Conservation (phyloP, 2,329 filamentous ascomycete species). For the Cercospora brassicicola region DNA sequence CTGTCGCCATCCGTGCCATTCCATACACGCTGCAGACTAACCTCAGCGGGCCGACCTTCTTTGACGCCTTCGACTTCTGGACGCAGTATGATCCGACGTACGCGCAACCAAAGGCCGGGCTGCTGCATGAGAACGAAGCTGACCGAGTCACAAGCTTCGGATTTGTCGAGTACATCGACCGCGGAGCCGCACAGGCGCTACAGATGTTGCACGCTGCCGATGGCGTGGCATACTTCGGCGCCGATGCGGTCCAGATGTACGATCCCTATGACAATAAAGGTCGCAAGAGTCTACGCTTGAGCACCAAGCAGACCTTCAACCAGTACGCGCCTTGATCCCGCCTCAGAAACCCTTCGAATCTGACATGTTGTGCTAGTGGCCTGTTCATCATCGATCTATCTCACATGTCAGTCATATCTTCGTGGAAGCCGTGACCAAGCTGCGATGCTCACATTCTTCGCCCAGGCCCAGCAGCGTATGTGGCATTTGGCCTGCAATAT, state of each 20-base stretch:
- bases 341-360: not conserved
- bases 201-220: slow-evolving; percentile 26
- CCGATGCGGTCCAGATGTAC: slow-evolving; percentile 30
- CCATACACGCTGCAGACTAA: slow-evolving; percentile 22
- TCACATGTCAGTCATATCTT: slow-evolving; percentile 57
- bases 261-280: slow-evolving; percentile 49
- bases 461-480: slow-evolving; percentile 45
- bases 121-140: not conserved
- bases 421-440: not conserved
- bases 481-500: slow-evolving; percentile 69
- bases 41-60: slow-evolving; percentile 33
- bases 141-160: slow-evolving; percentile 22
- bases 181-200: slow-evolving; percentile 37
- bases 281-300: slow-evolving; percentile 69
- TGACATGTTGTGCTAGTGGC: slow-evolving; percentile 52
- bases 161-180: slow-evolving; percentile 46
- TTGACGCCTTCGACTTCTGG: slow-evolving; percentile 41
- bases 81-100: slow-evolving; percentile 37
- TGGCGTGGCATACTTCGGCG: slow-evolving; percentile 29
- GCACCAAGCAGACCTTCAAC: slow-evolving; percentile 59
- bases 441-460: not conserved
- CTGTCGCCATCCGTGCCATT: not conserved
- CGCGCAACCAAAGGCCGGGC: not conserved
- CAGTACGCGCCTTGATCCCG: not conserved
- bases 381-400: slow-evolving; percentile 70